Evolutionary conservation across 2,329 filamentous ascomycete species (phyloP), one percentile per base, ranked within the genome.

Genomic region (Parasarocladium wereldwijsianum): DNA sequence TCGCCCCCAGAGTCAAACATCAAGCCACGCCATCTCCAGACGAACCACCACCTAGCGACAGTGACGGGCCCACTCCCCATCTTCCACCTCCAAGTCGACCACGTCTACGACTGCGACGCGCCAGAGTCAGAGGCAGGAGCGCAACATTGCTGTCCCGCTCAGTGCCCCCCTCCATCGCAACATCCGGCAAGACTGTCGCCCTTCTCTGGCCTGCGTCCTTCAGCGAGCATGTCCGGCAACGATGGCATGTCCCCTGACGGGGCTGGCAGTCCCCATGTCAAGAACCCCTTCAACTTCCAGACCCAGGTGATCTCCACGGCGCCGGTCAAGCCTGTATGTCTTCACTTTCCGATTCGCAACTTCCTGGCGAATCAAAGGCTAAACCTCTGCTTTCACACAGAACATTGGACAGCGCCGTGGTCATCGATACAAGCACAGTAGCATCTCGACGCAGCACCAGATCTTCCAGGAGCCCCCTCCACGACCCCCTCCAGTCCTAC

Each of bases 401-500:
- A 87, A 84, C 43, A 73, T 94, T 38, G 86, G 86, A 38, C 83
- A 93, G 54, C 75, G 90, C 40, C 78, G 87, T 36, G 90, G 90
- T 38, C 90, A 98, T 60, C 85, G 90, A 51, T 98, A 98, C 66
- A 93, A 94, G 50, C 87, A 96, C 59, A 92, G 82, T 51, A 93
- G 83, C 50, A 79, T 98, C 34, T 93, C 83, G 13, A 60, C 72
- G 6, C 72, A 76, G 43, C 86, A 96, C 50, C 86, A 94, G 53
- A 92, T 96, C 53, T 93, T 96, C 54, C 82, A 92, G 43, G 85
- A 94, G 50, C 90, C 90, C 6, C 76, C 85, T 0, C 79, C 73
- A 4, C 71, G 86, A 31, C 79, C 86, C 1, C 87, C 90, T 4
- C 70, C 93, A 15, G 80, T 87, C 21, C 70, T 98, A 0, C 90